Percentiles rank a stretch among this genome's conserved stretches.
phyloP scores from a whole-genome alignment of 257 asterid species.

The Phtheirospermum japonicum region DNA sequence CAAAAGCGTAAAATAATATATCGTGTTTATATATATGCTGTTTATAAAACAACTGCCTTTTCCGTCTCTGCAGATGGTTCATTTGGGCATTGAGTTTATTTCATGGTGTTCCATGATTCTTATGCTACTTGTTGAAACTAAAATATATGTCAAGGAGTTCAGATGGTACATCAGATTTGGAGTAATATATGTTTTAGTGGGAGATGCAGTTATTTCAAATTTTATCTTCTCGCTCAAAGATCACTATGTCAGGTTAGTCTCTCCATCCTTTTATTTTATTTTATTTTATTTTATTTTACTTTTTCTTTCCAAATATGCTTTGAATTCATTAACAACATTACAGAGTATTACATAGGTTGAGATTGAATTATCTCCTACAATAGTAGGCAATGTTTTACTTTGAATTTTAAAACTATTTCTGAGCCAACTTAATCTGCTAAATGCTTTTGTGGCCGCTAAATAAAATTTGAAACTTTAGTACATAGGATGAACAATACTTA shows the following conservation, averaged over 20 bases:
- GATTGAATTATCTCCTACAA: too few species aligned
- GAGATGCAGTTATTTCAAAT: slow-evolving; percentile 68
- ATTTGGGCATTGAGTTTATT: slow-evolving; percentile 53
- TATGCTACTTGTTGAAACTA: slow-evolving; percentile 65
- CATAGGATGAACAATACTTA: too few species aligned
- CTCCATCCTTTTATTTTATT: not conserved
- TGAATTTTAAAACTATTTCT: too few species aligned
- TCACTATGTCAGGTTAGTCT: slow-evolving; percentile 50
- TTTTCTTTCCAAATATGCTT: not conserved
- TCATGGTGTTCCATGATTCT: slow-evolving; percentile 71
- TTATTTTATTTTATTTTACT: too few species aligned
- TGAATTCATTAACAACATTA: not conserved
- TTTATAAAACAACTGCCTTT: slow-evolving; percentile 23
- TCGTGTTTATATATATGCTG: not conserved
- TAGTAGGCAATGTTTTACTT: too few species aligned
- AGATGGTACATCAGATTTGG: slow-evolving; percentile 88
- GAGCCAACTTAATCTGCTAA: too few species aligned
- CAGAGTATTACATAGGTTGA: not conserved
- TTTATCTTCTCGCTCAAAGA: slow-evolving; percentile 50
- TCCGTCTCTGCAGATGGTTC: slow-evolving; percentile 51
- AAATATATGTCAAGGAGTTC: slow-evolving; percentile 63
- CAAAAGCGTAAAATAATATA: too few species aligned
- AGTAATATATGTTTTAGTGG: slow-evolving; percentile 57
- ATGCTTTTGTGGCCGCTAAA: too few species aligned
- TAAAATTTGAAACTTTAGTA: too few species aligned